These are phyloP conservation scores for Xylariaceae sp. DNA, from an alignment of 2,329 filamentous ascomycete genomes.

Conservation along the genomic window DNA sequence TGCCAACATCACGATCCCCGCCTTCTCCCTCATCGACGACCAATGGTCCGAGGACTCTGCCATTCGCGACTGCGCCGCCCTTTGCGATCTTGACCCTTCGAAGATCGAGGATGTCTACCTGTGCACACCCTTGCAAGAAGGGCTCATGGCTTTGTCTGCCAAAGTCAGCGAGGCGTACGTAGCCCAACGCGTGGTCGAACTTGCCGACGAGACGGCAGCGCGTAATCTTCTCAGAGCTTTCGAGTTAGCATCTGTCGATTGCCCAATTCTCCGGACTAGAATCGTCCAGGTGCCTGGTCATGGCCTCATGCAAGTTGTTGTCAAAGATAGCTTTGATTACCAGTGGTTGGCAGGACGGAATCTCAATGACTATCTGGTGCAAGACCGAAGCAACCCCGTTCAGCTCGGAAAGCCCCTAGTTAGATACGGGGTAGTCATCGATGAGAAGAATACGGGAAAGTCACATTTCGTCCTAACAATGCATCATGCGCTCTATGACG, in stretches of 20 bases:
- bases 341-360: slow-evolving; percentile 39
- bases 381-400: slow-evolving; percentile 45
- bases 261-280: slow-evolving; percentile 51
- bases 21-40: slow-evolving; percentile 45
- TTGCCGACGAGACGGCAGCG: slow-evolving; percentile 42
- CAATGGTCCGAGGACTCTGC: slow-evolving; percentile 41
- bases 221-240: slow-evolving; percentile 47
- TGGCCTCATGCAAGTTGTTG: slow-evolving; percentile 52
- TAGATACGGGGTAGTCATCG: slow-evolving; percentile 47
- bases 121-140: slow-evolving; percentile 58
- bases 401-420: slow-evolving; percentile 50
- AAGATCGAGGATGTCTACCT: slow-evolving; percentile 56
- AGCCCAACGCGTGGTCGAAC: slow-evolving; percentile 50
- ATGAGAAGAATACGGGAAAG: slow-evolving; percentile 33
- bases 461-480: slow-evolving; percentile 55
- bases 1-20: slow-evolving; percentile 31
- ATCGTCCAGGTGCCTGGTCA: slow-evolving; percentile 49
- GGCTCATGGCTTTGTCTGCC: slow-evolving; percentile 55
- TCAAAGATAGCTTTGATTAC: slow-evolving; percentile 41
- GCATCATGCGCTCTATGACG: slow-evolving; percentile 61
- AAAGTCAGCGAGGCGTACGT: slow-evolving; percentile 56
- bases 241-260: slow-evolving; percentile 41
- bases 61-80: slow-evolving; percentile 41
- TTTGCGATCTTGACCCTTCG: slow-evolving; percentile 43
- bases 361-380: slow-evolving; percentile 44